Evolutionary conservation across 345 rosid genomes (phyloP).

Genomic region (Balakata baccata): DNA sequence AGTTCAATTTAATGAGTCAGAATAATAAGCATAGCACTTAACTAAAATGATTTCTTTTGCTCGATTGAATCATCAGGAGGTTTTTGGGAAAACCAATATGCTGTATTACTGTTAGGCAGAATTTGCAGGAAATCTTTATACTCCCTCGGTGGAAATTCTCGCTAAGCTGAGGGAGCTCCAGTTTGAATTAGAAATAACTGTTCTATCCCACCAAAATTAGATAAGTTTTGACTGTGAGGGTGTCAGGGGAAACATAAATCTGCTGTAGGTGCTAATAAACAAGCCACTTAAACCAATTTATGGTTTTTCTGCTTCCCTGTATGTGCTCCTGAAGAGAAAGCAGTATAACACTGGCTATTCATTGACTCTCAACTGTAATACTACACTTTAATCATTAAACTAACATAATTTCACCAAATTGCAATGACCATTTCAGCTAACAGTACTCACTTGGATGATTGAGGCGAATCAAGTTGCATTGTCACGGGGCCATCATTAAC

Average conservation of each 20-base stretch:
- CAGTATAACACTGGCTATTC: background rate
- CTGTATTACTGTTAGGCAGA: background rate
- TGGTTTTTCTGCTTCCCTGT: constrained; percentile 23
- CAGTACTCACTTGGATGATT: constrained; percentile 57
- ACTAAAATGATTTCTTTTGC: background rate
- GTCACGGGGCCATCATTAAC: constrained; percentile 92
- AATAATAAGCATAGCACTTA: background rate
- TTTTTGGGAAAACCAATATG: background rate
- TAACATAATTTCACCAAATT: background rate
- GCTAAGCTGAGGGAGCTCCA: background rate
- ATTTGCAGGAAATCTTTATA: background rate
- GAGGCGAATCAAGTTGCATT: constrained; percentile 76
- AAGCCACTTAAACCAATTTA: constrained; percentile 11
- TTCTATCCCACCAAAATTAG: background rate
- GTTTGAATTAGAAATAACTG: background rate
- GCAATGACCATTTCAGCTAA: background rate
- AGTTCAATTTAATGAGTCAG: background rate
- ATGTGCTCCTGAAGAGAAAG: constrained; percentile 29
- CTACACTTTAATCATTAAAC: background rate
- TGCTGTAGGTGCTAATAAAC: background rate
- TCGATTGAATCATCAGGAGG: background rate
- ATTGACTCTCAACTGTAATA: background rate
- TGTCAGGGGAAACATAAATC: background rate
- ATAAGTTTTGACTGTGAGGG: background rate
- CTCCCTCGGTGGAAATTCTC: background rate